Evolutionary conservation across 192 early-diverging fungal species (phyloP), one percentile per base, ranked within the genome.

Genomic region (Gaertneriomyces sp.): DNA sequence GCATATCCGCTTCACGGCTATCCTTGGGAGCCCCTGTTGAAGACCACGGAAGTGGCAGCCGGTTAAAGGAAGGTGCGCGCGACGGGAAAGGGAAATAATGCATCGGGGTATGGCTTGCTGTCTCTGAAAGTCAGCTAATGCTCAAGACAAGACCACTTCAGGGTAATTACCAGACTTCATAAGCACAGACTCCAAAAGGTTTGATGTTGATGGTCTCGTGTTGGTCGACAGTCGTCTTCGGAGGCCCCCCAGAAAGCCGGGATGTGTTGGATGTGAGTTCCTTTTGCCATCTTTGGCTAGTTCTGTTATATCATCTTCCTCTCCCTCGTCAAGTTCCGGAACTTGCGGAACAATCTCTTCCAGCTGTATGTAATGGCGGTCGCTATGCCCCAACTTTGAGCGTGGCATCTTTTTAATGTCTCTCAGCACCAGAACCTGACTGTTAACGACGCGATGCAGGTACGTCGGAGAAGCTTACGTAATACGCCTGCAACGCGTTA

Each of bases 41-140:
- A 1, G 68, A 58, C 68, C 68, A 70, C 11, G 68, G 68, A 10
- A 70, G 60, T 9, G 67, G 67, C 6, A 69, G 60, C 11, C 67
- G 46, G 20, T 9, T 33, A 41, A 62, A 62, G 2, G 67, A 69
- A 16, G 67, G 67, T 4, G 67, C 67, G 12, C 42, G 45, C 1
- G 11, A 17, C 5, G 67, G 52, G 38, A 53, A 53, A 6, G 67
- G 67, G 43, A 69, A 69, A 60, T 42, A 69, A n/a, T 12, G 47
- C 11, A n/a, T n/a, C 17, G 47, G 47, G 47, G 12, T 49, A n/a
- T 12, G 17, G 11, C 12, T n/a, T n/a, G 47, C 11, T 49, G 47
- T 49, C 47, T 49, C 12, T 1, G 0, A 49, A 49, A 17, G 47
- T 49, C 11, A 49, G 47, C 47, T 17, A 49, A 49, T 2, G 17